These are phyloP conservation scores for Phyllosticta citrichinensis DNA, from an alignment of 2,329 filamentous ascomycete species.

Conservation along the genomic window DNA sequence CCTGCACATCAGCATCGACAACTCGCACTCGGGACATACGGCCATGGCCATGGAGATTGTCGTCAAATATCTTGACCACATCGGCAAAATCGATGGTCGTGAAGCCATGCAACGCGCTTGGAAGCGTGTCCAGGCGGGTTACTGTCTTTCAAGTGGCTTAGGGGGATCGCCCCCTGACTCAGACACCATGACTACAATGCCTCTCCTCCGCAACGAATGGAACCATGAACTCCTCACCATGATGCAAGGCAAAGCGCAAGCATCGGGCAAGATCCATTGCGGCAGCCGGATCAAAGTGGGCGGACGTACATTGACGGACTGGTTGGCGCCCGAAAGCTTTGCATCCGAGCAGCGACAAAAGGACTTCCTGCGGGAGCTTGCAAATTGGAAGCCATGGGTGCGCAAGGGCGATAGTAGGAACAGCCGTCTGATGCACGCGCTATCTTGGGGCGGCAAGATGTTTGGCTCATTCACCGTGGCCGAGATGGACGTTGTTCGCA, in stretches of 20 bases:
- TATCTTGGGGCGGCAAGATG: constrained; percentile 40
- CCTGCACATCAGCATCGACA: constrained; percentile 44
- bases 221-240: constrained; percentile 4
- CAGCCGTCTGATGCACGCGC: constrained; percentile 34
- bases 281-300: constrained; percentile 31
- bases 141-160: constrained; percentile 25
- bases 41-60: constrained; percentile 36
- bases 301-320: constrained; percentile 28
- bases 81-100: constrained; percentile 19
- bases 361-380: constrained; percentile 28
- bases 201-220: constrained; percentile 9
- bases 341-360: constrained; percentile 22
- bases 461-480: constrained; percentile 39
- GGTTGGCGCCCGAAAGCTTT: constrained; percentile 30
- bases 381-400: constrained; percentile 32
- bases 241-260: constrained; percentile 22
- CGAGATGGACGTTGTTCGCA: constrained; percentile 29
- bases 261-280: constrained; percentile 33
- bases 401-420: constrained; percentile 28
- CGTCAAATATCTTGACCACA: constrained; percentile 27
- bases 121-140: constrained; percentile 36
- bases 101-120: constrained; percentile 25
- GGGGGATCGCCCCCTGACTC: constrained; percentile 12
- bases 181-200: background rate
- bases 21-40: constrained; percentile 38